Evolutionary conservation across 2,329 filamentous ascomycete species (phyloP).

Genomic region (Penicillium freii): DNA sequence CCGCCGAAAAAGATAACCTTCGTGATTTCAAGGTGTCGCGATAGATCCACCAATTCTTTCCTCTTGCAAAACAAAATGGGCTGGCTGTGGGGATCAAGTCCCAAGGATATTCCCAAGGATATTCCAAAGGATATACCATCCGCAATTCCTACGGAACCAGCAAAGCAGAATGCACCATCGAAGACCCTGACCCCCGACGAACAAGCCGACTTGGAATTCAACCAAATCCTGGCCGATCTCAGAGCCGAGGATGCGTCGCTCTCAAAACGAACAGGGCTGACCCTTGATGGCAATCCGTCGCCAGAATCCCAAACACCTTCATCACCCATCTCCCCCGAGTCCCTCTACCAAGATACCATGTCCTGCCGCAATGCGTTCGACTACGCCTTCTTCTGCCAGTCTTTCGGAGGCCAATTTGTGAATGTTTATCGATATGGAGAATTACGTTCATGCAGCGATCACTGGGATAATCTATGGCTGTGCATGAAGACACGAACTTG

Average conservation of each 20-base stretch:
- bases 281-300: conserved; percentile 2
- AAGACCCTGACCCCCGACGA: conserved; percentile 44
- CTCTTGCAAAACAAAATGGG: conserved; percentile 39
- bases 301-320: conserved; percentile 17
- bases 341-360: conserved; percentile 76
- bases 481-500: conserved; percentile 82
- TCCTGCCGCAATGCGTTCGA: conserved; percentile 90
- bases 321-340: conserved; percentile 57
- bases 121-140: conserved; percentile 17
- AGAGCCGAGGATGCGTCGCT: conserved; percentile 27
- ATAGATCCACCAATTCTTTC: conserved; percentile 1
- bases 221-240: conserved; percentile 52
- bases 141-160: conserved; percentile 13
- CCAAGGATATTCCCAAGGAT: conserved; percentile 22
- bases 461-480: conserved; percentile 95
- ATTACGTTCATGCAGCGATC: conserved; percentile 73
- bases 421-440: conserved; percentile 84
- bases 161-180: conserved; percentile 21
- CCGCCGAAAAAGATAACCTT: conserved; percentile 7
- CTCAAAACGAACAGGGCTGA: conserved; percentile 6
- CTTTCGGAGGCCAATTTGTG: conserved; percentile 85
- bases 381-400: conserved; percentile 89
- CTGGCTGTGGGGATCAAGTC: conserved; percentile 46
- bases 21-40: background rate
- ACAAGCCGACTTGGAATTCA: conserved; percentile 55